These are phyloP conservation scores for Fusarium sp. DNA, from an alignment of 2,329 filamentous ascomycete genomes.

Conservation along the genomic window DNA sequence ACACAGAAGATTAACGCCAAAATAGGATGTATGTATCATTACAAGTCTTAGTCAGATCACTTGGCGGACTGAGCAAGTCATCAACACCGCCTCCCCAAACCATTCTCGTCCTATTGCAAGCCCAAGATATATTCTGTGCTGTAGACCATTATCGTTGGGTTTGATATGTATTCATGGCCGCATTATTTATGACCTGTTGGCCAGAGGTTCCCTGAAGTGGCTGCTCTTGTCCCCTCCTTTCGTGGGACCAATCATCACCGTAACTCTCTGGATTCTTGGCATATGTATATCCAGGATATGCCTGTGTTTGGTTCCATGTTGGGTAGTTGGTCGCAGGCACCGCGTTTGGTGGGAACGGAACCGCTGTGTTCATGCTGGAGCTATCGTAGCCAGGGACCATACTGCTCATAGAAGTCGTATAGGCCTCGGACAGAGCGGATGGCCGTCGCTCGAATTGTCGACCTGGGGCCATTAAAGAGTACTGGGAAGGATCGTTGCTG, in stretches of 20 bases:
- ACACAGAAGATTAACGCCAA: not conserved
- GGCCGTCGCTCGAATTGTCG: constrained; percentile 55
- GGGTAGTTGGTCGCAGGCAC: constrained; percentile 51
- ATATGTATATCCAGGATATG: constrained; percentile 46
- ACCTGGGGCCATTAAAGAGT: constrained; percentile 52
- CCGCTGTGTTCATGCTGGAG: constrained; percentile 42
- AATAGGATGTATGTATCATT: not conserved
- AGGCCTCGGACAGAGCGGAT: constrained; percentile 55
- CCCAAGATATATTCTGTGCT: not conserved
- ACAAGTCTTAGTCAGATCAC: not conserved
- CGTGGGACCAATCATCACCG: constrained; percentile 49
- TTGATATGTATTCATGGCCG: constrained; percentile 22
- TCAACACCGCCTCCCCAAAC: not conserved
- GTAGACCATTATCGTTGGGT: constrained; percentile 4
- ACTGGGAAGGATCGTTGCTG: constrained; percentile 50
- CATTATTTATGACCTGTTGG: constrained; percentile 22
- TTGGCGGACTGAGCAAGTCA: not conserved
- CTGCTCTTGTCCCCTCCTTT: constrained; percentile 13
- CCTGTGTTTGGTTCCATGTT: constrained; percentile 57
- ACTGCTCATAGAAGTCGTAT: constrained; percentile 52
- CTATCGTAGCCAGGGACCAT: constrained; percentile 50
- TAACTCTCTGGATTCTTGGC: constrained; percentile 51
- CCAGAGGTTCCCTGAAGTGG: constrained; percentile 12
- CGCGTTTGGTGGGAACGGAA: constrained; percentile 51
- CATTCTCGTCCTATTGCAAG: not conserved